Conservation (phyloP, 108 stramenopile genomes). For the Nitzschia sp. region DNA sequence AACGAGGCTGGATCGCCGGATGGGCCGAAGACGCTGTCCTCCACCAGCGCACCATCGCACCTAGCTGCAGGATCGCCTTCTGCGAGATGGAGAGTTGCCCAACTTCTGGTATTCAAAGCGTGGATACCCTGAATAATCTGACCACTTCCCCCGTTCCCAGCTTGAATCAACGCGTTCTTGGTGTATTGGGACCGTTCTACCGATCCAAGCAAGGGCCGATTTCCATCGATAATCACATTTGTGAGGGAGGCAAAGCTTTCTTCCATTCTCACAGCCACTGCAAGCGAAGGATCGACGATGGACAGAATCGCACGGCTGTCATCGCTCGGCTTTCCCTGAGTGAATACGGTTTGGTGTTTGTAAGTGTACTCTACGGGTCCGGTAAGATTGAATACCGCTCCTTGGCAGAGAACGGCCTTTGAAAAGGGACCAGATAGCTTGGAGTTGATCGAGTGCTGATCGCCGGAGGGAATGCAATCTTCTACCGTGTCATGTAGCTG, state of each 20-base stretch:
- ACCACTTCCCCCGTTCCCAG: background rate
- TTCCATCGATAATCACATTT: too few relatives aligned
- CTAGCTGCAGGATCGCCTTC: slow-evolving; percentile 1
- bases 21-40: background rate
- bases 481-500: background rate
- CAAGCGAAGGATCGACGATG: too few relatives aligned
- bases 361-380: too few relatives aligned
- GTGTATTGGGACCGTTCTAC: too few relatives aligned
- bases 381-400: background rate
- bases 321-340: too few relatives aligned
- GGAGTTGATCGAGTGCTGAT: background rate
- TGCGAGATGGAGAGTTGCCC: background rate
- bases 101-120: background rate
- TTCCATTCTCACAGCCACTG: too few relatives aligned
- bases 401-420: background rate
- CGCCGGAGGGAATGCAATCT: background rate
- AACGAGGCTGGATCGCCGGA: background rate
- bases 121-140: background rate
- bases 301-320: too few relatives aligned
- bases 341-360: too few relatives aligned
- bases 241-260: too few relatives aligned
- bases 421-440: background rate
- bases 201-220: too few relatives aligned
- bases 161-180: too few relatives aligned
- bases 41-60: background rate